Percentiles rank a stretch among this genome's conserved stretches.
phyloP scores from a whole-genome alignment of 805 yeast species.

The Huiozyma sinensis region DNA sequence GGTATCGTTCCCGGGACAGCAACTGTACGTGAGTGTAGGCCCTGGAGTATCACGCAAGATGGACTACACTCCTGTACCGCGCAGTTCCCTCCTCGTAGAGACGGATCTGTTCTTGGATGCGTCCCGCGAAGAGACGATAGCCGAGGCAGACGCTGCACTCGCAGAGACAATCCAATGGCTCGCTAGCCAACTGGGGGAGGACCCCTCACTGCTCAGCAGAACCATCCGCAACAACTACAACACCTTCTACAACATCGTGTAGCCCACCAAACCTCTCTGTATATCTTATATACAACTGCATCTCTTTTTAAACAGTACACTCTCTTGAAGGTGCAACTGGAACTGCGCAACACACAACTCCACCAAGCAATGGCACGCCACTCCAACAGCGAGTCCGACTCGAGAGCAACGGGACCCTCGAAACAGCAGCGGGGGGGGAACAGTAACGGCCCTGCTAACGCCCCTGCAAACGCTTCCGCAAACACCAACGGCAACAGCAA shows the following conservation, averaged over 20 bases:
- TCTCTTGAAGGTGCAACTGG: too few relatives aligned
- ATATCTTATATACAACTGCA: too few relatives aligned
- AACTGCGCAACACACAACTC: not conserved
- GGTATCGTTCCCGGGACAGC: conserved; percentile 4
- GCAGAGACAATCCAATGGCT: not conserved
- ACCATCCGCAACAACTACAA: conserved; percentile 4
- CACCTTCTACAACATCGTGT: not conserved
- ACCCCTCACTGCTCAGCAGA: not conserved
- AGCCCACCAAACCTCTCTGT: too few relatives aligned
- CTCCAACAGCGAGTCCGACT: conserved; percentile 25
- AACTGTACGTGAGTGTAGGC: not conserved
- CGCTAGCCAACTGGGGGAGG: not conserved
- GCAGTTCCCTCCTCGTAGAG: conserved; percentile 35
- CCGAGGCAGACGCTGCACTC: not conserved
- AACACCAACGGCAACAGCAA: conserved; percentile 1
- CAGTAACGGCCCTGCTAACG: not conserved
- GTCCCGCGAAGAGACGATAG: not conserved
- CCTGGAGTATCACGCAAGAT: not conserved
- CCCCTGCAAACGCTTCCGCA: not conserved
- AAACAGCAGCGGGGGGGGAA: not conserved
- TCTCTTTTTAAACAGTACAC: too few relatives aligned
- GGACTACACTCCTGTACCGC: conserved; percentile 23
- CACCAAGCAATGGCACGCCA: conserved; percentile 2
- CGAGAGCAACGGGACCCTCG: conserved; percentile 3
- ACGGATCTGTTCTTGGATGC: conserved; percentile 31